phyloP scores from a whole-genome alignment of 352 stramenopile species.

The Lagenidium sp. region DNA sequence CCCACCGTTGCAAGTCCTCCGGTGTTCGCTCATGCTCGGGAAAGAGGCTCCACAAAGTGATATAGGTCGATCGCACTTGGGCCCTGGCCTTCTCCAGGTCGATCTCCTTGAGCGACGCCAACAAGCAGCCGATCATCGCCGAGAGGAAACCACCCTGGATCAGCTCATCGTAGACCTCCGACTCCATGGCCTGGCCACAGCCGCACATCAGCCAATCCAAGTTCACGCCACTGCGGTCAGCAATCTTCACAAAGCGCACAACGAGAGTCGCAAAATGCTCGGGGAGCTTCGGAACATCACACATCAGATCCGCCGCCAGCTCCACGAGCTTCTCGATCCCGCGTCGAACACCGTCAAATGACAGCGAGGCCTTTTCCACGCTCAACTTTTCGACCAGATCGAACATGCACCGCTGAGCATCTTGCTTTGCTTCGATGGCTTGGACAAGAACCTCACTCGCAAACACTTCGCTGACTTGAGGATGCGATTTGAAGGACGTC shows the following conservation, averaged over 20 bases:
- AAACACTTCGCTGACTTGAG: constrained; percentile 47
- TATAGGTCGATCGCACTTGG: constrained; percentile 40
- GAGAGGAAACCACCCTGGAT: constrained; percentile 63
- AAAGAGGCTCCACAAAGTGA: constrained; percentile 43
- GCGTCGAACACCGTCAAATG: constrained; percentile 44
- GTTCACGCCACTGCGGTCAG: constrained; percentile 40
- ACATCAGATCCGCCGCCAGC: constrained; percentile 59
- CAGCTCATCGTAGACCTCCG: constrained; percentile 53
- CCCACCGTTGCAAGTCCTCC: constrained; percentile 55
- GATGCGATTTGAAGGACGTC: constrained; percentile 56
- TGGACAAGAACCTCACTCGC: constrained; percentile 44
- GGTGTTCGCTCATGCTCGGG: constrained; percentile 37
- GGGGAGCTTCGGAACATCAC: constrained; percentile 75
- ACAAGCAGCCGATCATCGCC: constrained; percentile 26
- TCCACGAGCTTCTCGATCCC: constrained; percentile 53
- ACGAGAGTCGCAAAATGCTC: constrained; percentile 64
- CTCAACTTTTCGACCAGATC: constrained; percentile 59
- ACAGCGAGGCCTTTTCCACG: constrained; percentile 46
- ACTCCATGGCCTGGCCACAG: constrained; percentile 37
- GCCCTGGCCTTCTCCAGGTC: constrained; percentile 36
- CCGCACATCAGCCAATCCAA: constrained; percentile 60
- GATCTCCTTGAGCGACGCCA: constrained; percentile 35
- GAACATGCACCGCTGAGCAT: constrained; percentile 43
- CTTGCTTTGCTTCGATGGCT: constrained; percentile 60
- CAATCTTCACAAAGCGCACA: constrained; percentile 62